Evolutionary conservation across 331 rosid genomes (phyloP), one percentile per base, ranked within the genome.

Genomic region (Telfairia occidentalis): DNA sequence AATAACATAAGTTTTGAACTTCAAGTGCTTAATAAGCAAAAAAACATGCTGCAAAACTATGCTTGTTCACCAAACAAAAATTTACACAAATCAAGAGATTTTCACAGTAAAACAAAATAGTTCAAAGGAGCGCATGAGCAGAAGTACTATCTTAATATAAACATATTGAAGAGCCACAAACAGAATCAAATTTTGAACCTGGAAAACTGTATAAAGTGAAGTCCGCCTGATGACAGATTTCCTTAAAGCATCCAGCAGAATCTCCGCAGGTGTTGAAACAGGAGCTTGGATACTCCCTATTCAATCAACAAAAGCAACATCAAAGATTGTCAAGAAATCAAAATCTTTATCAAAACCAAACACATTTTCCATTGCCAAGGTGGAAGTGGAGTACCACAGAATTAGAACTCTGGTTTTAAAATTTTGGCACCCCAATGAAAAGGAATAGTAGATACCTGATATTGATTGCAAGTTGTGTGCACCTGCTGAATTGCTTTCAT

Each of bases 201-300:
- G 88, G 84, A 87, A 91, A 23, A 88, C 78, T 58, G 84, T 82
- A 69, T 94, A 85, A 73, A 88, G 72, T 23, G 98, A 89, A 46
- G 97, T 85, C 35, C 97, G 98, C 16, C 91, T 84, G 74, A 79
- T 79, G 73, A 94, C 86, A 76, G 97, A 91, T 77, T 94, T 91
- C 85, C 80, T 87, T 64, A 94, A 80, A 81, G 88, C 88, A 73
- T 76, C 83, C 64, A 91, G 83, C 65, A 91, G 78, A 40, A 57
- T 73, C 76, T 83, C 84, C 70, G 87, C 96, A 48, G 76, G 84
- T 81, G 18, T 46, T 21, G 86, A 76, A 76, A 72, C 71, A 78
- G 88, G 50, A 83, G 71, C 42, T 81, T 83, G 86, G 38, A 61
- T 19, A 58, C 79, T 63, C 52, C 83, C 90, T 88, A 65, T 78